These are phyloP conservation scores for Boletus pseudopeckii DNA, from an alignment of 768 basidiomycete genomes.

Conservation along the genomic window DNA sequence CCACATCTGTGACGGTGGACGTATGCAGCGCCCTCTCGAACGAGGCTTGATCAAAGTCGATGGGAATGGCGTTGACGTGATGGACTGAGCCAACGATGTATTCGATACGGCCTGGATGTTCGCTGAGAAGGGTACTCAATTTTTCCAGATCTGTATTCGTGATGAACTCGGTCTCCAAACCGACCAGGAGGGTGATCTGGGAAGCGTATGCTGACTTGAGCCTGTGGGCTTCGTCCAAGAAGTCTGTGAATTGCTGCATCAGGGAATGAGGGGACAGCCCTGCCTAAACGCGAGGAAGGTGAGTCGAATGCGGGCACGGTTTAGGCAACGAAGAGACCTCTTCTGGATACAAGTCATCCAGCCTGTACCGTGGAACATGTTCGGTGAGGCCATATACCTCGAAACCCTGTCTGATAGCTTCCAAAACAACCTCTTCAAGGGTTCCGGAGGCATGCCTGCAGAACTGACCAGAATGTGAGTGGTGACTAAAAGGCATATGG, in stretches of 20 bases:
- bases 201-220: constrained; percentile 60
- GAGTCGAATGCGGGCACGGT: constrained; percentile 6
- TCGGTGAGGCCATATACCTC: constrained; percentile 84
- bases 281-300: constrained; percentile 41
- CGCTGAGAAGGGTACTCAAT: constrained; percentile 50
- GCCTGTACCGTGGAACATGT: constrained; percentile 87
- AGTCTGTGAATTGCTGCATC: constrained; percentile 61
- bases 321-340: constrained; percentile 55
- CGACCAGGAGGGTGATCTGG: constrained; percentile 77
- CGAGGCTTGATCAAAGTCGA: constrained; percentile 83
- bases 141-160: constrained; percentile 59
- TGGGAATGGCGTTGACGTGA: constrained; percentile 82
- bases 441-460: constrained; percentile 84
- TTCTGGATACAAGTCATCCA: constrained; percentile 87
- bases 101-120: constrained; percentile 56
- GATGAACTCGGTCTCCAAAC: constrained; percentile 92
- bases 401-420: constrained; percentile 79
- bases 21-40: constrained; percentile 59
- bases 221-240: constrained; percentile 75
- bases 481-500: constrained; percentile 74
- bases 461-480: constrained; percentile 92
- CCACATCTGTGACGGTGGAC: constrained; percentile 33
- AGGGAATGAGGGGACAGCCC: constrained; percentile 52
- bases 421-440: constrained; percentile 76
- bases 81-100: constrained; percentile 93